Percentiles rank a stretch among this genome's conserved stretches.
phyloP scores from a whole-genome alignment of 345 rosid genomes.

The Euclidium syriacum region DNA sequence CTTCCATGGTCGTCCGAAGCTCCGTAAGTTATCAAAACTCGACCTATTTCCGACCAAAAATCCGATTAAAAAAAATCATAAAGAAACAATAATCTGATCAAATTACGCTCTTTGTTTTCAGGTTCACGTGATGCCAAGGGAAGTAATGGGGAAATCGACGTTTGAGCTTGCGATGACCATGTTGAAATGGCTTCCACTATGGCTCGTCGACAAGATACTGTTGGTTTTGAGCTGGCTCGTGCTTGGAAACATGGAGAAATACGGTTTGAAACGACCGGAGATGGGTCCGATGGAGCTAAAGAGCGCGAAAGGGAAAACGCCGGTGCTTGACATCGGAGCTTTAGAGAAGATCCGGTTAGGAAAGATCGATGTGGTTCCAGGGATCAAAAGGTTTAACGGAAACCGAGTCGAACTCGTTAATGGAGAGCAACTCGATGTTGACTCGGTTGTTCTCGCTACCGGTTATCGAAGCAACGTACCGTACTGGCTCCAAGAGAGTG shows the following conservation, averaged over 20 bases:
- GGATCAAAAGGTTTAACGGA: constrained; percentile 48
- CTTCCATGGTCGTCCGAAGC: constrained; percentile 81
- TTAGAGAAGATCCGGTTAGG: constrained; percentile 62
- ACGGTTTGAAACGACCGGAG: constrained; percentile 60
- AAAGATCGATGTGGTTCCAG: constrained; percentile 63
- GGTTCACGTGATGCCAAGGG: constrained; percentile 69
- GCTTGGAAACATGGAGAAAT: constrained; percentile 51
- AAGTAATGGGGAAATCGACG: constrained; percentile 56
- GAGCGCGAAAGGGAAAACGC: constrained; percentile 59
- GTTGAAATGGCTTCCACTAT: constrained; percentile 66
- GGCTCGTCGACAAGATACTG: constrained; percentile 69
- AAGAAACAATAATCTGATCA: neutral
- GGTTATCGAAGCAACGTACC: constrained; percentile 77
- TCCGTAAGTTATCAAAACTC: constrained; percentile 47
- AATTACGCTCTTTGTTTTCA: constrained; percentile 22
- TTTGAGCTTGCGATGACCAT: constrained; percentile 51
- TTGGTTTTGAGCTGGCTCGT: constrained; percentile 47
- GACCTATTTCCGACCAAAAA: neutral
- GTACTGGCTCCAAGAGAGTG: constrained; percentile 74
- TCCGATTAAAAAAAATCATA: neutral
- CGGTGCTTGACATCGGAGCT: constrained; percentile 79
- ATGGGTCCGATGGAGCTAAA: constrained; percentile 69
- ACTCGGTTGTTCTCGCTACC: constrained; percentile 65
- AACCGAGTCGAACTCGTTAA: constrained; percentile 56
- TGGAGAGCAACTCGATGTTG: constrained; percentile 50